A percentile compares a stretch with the other conserved stretches of the same genome.
Conservation (phyloP, 768 basidiomycete species). For the Kwoniella sp. region DNA sequence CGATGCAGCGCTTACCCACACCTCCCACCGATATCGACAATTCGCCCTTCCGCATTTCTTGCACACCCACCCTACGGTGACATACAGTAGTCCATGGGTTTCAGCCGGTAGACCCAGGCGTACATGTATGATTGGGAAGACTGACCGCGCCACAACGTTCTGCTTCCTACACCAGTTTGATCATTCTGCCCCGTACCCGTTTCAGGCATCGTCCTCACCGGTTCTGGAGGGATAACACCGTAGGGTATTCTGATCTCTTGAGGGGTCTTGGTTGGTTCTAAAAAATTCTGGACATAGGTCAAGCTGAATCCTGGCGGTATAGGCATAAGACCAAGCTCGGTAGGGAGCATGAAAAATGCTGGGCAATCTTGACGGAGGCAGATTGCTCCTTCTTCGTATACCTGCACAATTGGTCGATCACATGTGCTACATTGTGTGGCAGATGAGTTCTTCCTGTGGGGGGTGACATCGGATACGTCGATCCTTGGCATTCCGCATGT, state of each 20-base stretch:
- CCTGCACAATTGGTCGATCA: conserved; percentile 11
- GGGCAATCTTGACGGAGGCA: conserved; percentile 32
- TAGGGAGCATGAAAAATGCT: conserved; percentile 34
- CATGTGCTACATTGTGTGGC: conserved; percentile 19
- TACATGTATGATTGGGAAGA: too few species aligned
- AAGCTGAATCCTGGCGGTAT: conserved; percentile 35
- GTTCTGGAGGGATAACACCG: conserved; percentile 26
- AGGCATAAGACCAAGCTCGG: conserved; percentile 21
- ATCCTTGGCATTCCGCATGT: not conserved
- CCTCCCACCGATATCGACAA: conserved; percentile 45
- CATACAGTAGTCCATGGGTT: not conserved
- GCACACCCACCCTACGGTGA: conserved; percentile 40
- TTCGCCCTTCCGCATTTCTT: conserved; percentile 41
- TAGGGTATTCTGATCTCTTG: conserved; percentile 25
- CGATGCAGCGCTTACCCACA: conserved; percentile 38
- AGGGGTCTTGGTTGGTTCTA: conserved; percentile 13
- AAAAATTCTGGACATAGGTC: conserved; percentile 20
- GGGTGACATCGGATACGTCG: not conserved
- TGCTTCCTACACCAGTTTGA: conserved; percentile 9
- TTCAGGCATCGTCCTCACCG: conserved; percentile 14
- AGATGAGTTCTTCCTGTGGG: too few species aligned
- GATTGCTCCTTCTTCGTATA: conserved; percentile 39
- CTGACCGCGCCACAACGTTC: conserved; percentile 21
- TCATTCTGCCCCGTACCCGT: conserved; percentile 2
- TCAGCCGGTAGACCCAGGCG: too few species aligned